These are phyloP conservation scores for Sphaerulina populicola DNA, from an alignment of 2,329 filamentous ascomycete genomes.

Conservation along the genomic window DNA sequence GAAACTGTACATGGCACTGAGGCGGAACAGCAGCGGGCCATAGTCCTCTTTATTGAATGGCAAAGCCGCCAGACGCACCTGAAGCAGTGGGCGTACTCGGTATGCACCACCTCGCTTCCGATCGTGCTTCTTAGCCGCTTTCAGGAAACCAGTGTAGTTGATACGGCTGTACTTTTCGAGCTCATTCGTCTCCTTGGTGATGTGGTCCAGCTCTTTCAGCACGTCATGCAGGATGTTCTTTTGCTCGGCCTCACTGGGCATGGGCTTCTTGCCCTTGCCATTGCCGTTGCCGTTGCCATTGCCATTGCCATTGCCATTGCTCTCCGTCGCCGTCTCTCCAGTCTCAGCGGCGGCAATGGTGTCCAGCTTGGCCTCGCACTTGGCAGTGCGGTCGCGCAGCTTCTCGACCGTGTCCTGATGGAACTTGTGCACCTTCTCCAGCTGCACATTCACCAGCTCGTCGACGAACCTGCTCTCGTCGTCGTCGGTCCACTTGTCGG, in stretches of 20 bases:
- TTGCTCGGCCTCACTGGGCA: constrained; percentile 37
- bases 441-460: constrained; percentile 85
- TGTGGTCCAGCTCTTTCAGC: constrained; percentile 69
- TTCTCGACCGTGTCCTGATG: constrained; percentile 74
- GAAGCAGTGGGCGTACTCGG: constrained; percentile 81
- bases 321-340: constrained; percentile 29
- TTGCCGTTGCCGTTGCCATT: constrained; percentile 17
- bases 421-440: constrained; percentile 90
- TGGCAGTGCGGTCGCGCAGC: constrained; percentile 71
- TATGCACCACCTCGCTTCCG: constrained; percentile 80
- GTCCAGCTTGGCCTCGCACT: constrained; percentile 58
- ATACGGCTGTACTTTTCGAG: constrained; percentile 90
- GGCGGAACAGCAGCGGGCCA: constrained; percentile 73
- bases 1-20: constrained; percentile 94
- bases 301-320: constrained; percentile 2
- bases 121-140: constrained; percentile 98
- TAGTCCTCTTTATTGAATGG: constrained; percentile 96
- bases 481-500: constrained; percentile 72
- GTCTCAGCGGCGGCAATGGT: constrained; percentile 40
- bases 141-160: constrained; percentile 96
- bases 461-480: constrained; percentile 92
- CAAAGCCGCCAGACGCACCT: constrained; percentile 76
- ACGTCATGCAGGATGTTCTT: constrained; percentile 58
- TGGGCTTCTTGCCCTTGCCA: constrained; percentile 31
- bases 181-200: constrained; percentile 85